Conservation (phyloP, 305 asterid species). For the Solanum hybrid region DNA sequence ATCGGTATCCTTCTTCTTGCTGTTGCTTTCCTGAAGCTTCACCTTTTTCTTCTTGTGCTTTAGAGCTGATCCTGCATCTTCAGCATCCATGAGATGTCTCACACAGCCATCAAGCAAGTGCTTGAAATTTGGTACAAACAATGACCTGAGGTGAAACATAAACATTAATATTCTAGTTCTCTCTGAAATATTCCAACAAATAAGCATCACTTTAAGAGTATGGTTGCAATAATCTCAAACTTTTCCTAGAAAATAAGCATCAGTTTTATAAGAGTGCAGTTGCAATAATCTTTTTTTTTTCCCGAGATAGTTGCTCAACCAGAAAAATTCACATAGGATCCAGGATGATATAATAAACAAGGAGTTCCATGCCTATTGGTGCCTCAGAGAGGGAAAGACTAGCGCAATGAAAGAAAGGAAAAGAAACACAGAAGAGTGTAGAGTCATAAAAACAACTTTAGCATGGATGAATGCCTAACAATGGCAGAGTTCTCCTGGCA, state of each 20-base stretch:
- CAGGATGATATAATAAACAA: not conserved
- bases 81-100: conserved; percentile 41
- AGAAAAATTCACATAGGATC: not conserved
- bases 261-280: not conserved
- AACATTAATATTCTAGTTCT: not conserved
- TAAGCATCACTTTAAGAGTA: not conserved
- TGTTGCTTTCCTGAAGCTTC: conserved; percentile 32
- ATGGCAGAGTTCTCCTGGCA: not conserved
- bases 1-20: conserved; percentile 27
- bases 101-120: conserved; percentile 71
- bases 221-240: not conserved
- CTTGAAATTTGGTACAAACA: conserved; percentile 87
- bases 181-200: not conserved
- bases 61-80: conserved; percentile 18
- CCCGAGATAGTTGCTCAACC: not conserved
- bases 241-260: not conserved
- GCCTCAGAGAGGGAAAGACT: not conserved
- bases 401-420: not conserved
- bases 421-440: not conserved
- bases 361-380: not conserved
- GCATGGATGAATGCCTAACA: not conserved
- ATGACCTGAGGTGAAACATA: conserved; percentile 41
- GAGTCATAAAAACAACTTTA: not conserved
- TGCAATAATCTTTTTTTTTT: not conserved
- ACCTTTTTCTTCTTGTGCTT: conserved; percentile 62